A percentile compares a stretch with the other conserved stretches of the same genome.
These are phyloP conservation scores for Huntiella decipiens DNA, from an alignment of 2,329 filamentous ascomycete species.

Conservation along the genomic window DNA sequence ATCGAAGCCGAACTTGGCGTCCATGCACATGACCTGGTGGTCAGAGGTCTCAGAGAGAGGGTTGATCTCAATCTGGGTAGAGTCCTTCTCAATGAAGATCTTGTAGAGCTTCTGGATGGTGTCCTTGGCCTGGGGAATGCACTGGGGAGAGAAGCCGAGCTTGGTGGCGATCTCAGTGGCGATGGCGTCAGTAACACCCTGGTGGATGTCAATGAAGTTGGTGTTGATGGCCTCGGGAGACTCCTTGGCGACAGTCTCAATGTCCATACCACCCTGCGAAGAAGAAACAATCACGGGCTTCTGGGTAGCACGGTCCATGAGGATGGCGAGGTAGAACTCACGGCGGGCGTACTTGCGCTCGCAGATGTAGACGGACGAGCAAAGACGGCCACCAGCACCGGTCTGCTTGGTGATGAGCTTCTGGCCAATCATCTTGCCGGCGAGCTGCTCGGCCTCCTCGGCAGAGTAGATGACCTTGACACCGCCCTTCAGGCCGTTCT, in stretches of 20 bases:
- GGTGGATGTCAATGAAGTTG: conserved; percentile 82
- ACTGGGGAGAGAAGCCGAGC: conserved; percentile 95
- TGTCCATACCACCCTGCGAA: conserved; percentile 98
- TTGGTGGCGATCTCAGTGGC: conserved; percentile 75
- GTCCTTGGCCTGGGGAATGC: conserved; percentile 83
- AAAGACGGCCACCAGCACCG: conserved; percentile 77
- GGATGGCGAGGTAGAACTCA: conserved; percentile 96
- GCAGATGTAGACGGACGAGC: conserved; percentile 96
- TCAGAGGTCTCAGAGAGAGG: conserved; percentile 94
- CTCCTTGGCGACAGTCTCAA: conserved; percentile 96
- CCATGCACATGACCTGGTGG: conserved; percentile 97
- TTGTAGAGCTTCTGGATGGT: conserved; percentile 98
- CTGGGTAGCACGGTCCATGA: conserved; percentile 91
- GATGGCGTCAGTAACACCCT: conserved; percentile 88
- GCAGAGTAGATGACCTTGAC: conserved; percentile 98
- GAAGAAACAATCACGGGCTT: conserved; percentile 91
- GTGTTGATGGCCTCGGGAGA: conserved; percentile 89
- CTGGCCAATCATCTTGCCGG: conserved; percentile 98
- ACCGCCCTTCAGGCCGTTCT: conserved; percentile 97
- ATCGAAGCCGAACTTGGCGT: conserved; percentile 96
- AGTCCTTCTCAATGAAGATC: conserved; percentile 96
- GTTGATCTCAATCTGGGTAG: conserved; percentile 99
- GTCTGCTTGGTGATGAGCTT: conserved; percentile 99
- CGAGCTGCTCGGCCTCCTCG: conserved; percentile 90
- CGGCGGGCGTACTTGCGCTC: conserved; percentile 98